A percentile compares a stretch with the other conserved stretches of the same genome.
Evolutionary conservation across 129 eudicot genomes (phyloP).

Genomic region (Flaveria bidentis): DNA sequence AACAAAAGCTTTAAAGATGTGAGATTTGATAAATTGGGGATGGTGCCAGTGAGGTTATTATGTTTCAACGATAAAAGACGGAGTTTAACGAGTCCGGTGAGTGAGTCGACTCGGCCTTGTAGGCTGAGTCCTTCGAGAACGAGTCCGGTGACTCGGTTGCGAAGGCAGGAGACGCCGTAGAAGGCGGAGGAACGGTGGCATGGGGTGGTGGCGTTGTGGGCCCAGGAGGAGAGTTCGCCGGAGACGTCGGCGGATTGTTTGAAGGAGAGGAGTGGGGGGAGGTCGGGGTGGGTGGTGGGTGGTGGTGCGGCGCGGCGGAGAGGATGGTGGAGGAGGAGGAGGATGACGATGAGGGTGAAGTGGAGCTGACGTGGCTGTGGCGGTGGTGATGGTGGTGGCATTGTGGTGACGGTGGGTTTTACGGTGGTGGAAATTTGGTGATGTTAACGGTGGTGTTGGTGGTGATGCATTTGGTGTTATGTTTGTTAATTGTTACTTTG

Average conservation of each 20-base stretch:
- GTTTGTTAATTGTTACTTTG: neutral
- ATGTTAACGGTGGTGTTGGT: neutral
- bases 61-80: constrained; percentile 62
- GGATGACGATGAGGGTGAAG: neutral
- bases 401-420: neutral
- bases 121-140: constrained; percentile 66
- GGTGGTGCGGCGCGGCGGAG: constrained; percentile 30
- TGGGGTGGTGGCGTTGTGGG: constrained; percentile 44
- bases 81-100: constrained; percentile 51
- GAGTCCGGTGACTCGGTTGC: constrained; percentile 58
- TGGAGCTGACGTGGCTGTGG: constrained; percentile 31
- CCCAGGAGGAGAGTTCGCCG: constrained; percentile 59
- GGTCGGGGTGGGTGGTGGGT: constrained; percentile 45
- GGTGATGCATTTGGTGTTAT: neutral
- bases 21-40: constrained; percentile 71
- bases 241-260: constrained; percentile 49
- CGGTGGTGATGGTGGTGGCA: neutral
- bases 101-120: constrained; percentile 40
- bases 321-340: constrained; percentile 24
- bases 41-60: constrained; percentile 55
- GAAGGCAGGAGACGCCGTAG: constrained; percentile 67
- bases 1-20: constrained; percentile 46
- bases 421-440: constrained; percentile 13
- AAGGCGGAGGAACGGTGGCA: constrained; percentile 49
- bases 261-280: constrained; percentile 57